Evolutionary conservation across 495 filamentous ascomycete species (phyloP).

Genomic region (Lasiosphaeria hispida): DNA sequence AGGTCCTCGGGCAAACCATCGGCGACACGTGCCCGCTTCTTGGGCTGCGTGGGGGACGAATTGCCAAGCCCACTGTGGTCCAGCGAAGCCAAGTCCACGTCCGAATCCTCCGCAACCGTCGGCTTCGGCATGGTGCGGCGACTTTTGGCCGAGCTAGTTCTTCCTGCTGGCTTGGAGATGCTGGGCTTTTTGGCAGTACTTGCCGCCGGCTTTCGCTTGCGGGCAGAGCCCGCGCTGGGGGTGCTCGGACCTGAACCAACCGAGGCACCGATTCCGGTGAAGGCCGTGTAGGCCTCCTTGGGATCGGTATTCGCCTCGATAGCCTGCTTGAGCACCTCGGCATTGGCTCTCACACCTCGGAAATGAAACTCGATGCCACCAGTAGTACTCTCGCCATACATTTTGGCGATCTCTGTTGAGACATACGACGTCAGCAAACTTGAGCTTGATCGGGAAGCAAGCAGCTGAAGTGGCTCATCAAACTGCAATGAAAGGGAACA

Average conservation of each 20-base stretch:
- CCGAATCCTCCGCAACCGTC: too few relatives aligned
- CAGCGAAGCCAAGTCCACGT: too few relatives aligned
- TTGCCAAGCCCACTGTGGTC: too few relatives aligned
- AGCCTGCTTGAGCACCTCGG: conserved; percentile 36
- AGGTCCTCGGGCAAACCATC: too few relatives aligned
- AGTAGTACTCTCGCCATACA: conserved; percentile 43
- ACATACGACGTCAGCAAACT: too few relatives aligned
- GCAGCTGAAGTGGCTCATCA: neutral
- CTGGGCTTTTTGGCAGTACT: too few relatives aligned
- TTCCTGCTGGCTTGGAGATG: too few relatives aligned
- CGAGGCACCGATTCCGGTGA: conserved; percentile 8
- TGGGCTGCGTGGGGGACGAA: too few relatives aligned
- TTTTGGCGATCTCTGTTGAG: conserved; percentile 39
- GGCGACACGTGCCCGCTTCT: too few relatives aligned
- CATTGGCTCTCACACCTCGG: conserved; percentile 42
- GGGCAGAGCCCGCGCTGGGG: neutral
- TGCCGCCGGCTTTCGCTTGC: neutral
- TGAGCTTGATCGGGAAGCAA: neutral
- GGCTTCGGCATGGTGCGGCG: too few relatives aligned
- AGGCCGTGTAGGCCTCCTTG: conserved; percentile 20
- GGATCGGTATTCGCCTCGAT: conserved; percentile 30
- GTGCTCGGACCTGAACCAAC: neutral
- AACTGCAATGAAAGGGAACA: neutral
- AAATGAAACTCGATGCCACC: conserved; percentile 49
- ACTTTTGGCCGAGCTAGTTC: too few relatives aligned